Conservation (phyloP, 176 grass and related monocot genomes). For the Rhynchospora pubera region DNA sequence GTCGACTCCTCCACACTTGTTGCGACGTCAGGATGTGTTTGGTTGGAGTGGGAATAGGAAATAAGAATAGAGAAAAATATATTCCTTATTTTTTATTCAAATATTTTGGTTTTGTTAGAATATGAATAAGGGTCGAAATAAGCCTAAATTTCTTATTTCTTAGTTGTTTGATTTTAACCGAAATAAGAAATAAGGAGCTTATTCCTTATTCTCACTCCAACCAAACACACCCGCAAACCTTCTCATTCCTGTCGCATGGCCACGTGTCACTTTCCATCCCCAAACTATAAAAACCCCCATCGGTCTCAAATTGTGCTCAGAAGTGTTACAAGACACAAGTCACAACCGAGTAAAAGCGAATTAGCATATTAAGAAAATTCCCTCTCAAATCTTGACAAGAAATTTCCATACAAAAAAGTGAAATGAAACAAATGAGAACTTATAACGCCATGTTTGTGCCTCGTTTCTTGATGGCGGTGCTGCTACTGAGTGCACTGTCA, state of each 20-base stretch:
- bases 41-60: too few relatives aligned
- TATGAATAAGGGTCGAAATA: too few relatives aligned
- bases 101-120: too few relatives aligned
- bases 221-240: conserved; percentile 9
- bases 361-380: neutral
- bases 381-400: neutral
- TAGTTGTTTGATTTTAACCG: too few relatives aligned
- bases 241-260: neutral
- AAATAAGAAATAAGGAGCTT: too few relatives aligned
- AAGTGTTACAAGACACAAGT: too few relatives aligned
- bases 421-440: neutral
- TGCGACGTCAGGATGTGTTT: neutral
- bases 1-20: neutral
- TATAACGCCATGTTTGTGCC: neutral
- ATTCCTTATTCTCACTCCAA: too few relatives aligned
- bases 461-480: neutral
- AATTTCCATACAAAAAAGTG: neutral
- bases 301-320: neutral
- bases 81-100: too few relatives aligned
- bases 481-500: neutral
- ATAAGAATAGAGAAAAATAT: too few relatives aligned
- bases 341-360: too few relatives aligned
- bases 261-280: neutral
- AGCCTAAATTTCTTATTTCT: too few relatives aligned
- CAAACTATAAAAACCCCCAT: neutral